Conservation (phyloP, 352 stramenopile species). For the Pythium dissimile region DNA sequence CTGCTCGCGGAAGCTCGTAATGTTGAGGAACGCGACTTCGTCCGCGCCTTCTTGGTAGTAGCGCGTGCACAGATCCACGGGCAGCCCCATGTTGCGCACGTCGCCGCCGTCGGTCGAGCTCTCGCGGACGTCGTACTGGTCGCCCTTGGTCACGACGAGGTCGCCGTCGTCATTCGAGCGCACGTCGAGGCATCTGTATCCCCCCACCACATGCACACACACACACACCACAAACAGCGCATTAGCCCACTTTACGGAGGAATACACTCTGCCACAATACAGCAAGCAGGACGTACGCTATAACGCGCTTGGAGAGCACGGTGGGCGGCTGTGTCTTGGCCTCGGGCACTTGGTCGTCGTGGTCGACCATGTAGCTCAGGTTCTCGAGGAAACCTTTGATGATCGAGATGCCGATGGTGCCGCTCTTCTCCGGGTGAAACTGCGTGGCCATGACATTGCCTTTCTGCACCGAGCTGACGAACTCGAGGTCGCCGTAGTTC, state of each 20-base stretch:
- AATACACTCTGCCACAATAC: too few relatives aligned
- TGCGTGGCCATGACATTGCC: conserved; percentile 97
- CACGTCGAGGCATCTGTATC: conserved; percentile 96
- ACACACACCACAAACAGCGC: too few relatives aligned
- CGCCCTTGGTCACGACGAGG: conserved; percentile 98
- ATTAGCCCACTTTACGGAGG: too few relatives aligned
- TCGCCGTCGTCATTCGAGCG: conserved; percentile 95
- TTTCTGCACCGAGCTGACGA: conserved; percentile 93
- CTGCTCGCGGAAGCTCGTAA: conserved; percentile 97
- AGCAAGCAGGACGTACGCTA: too few relatives aligned
- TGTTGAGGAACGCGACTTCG: conserved; percentile 98
- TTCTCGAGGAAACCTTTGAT: conserved; percentile 93
- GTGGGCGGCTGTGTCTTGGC: conserved; percentile 42
- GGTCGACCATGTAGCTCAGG: conserved; percentile 29
- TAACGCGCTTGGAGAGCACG: conserved; percentile 92
- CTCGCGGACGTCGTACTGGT: conserved; percentile 98
- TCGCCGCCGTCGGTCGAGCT: conserved; percentile 55
- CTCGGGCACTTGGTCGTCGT: conserved; percentile 40
- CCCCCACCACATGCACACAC: too few relatives aligned
- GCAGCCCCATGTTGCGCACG: conserved; percentile 98
- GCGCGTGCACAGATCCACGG: conserved; percentile 91
- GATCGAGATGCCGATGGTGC: conserved; percentile 88
- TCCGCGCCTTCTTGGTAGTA: conserved; percentile 97
- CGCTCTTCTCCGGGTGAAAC: conserved; percentile 99
- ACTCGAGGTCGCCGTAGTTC: conserved; percentile 92